Evolutionary conservation across 2,329 filamentous ascomycete genomes (phyloP), one percentile per base, ranked within the genome.

Genomic region (Aureobasidium sp.): DNA sequence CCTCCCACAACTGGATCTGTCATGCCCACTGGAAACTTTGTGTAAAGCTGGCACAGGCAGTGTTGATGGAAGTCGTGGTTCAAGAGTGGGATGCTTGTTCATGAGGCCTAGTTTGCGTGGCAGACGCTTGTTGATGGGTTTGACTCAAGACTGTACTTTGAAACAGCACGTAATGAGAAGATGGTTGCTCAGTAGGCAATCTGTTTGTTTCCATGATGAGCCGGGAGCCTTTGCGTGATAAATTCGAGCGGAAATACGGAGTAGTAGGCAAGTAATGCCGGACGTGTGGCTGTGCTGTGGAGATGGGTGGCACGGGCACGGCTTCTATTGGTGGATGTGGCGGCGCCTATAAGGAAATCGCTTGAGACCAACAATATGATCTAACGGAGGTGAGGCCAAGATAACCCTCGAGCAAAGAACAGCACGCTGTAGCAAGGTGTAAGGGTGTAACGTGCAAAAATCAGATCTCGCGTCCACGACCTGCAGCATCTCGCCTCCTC

Each of bases 311-410:
- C 52, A 44, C 52, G 39, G 39, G 42, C 27, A 31, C 34, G 36
- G 14, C 15, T 20, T 42, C 22, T 8, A 55, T 55, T 55, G 51
- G 51, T 55, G 14, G 36, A 17, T 55, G 51, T 55, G 51, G 51
- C 51, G 36, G 36, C 51, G 51, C 51, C 20, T 55, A 41, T 55
- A 55, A 29, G 49, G 51, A 55, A 55, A 55, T 6, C 29, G 49
- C 29, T 52, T 20, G 22, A 36, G 31, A 39, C 34, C 34, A 53
- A 7, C 49, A 25, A 53, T n/a, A 39, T 41, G 37, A 5, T 2
- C 3, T 17, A 36, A 42, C 20, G 22, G n/a, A 25, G 14, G 7
- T 25, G 22, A 39, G 22, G 41, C 36, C 12, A 41, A 41, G 7
- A 29, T n/a, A 41, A 8, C 7, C 25, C 2, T 12, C 27, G 22